Percentiles rank a stretch among this genome's conserved stretches.
Conservation (phyloP, 306 rosid species). For the Quercus berberidifolia region DNA sequence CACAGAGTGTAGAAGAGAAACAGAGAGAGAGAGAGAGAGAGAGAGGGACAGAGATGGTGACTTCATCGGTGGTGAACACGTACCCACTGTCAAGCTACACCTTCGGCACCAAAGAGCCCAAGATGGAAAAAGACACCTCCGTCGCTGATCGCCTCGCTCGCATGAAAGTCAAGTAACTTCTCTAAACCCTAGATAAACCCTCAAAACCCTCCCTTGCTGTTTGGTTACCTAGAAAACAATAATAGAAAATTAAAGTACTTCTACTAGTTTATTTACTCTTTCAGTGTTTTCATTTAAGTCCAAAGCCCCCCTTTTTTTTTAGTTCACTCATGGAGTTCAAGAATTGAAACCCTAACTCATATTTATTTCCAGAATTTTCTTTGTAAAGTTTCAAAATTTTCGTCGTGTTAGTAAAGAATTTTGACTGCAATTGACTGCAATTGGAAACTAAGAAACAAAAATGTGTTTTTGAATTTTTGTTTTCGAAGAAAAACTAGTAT, state of each 20-base stretch:
- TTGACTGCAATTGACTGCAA: too few relatives aligned
- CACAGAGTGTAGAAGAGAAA: background rate
- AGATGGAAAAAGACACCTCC: slow-evolving; percentile 99
- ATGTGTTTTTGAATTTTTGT: background rate
- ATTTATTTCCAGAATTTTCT: background rate
- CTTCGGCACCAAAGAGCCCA: slow-evolving; percentile 98
- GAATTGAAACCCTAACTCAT: background rate
- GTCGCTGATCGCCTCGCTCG: slow-evolving; percentile 99
- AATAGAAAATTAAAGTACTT: too few relatives aligned
- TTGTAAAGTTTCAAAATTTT: background rate
- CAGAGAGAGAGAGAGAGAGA: slow-evolving; percentile 3
- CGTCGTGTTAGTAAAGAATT: background rate
- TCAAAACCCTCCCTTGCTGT: background rate
- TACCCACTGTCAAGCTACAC: slow-evolving; percentile 98
- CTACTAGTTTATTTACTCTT: background rate
- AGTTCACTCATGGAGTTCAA: background rate
- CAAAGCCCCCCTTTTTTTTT: background rate
- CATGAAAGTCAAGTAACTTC: slow-evolving; percentile 87
- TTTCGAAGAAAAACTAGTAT: too few relatives aligned
- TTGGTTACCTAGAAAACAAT: background rate
- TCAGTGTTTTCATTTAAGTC: background rate
- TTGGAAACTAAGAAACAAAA: background rate
- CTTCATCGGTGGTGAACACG: slow-evolving; percentile 84
- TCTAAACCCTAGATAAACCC: slow-evolving; percentile 44
- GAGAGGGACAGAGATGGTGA: slow-evolving; percentile 45